Evolutionary conservation across 2,329 filamentous ascomycete genomes (phyloP).

Genomic region (Corynespora cassiicola): DNA sequence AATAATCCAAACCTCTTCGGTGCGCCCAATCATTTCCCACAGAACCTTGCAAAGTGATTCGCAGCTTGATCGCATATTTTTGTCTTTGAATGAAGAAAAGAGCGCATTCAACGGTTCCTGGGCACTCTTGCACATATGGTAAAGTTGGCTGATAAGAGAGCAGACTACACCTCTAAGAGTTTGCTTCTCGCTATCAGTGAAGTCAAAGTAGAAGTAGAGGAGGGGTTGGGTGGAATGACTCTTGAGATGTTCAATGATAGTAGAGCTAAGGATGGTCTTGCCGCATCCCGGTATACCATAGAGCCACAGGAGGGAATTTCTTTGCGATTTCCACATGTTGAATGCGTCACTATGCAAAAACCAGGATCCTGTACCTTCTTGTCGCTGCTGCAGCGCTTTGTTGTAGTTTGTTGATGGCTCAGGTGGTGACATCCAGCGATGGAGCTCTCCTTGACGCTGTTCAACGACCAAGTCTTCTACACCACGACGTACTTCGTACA

Average conservation of each 20-base stretch:
- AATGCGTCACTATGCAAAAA: constrained; percentile 34
- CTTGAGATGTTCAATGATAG: constrained; percentile 31
- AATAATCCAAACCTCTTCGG: constrained; percentile 11
- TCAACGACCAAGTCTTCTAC: constrained; percentile 84
- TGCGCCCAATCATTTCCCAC: constrained; percentile 4
- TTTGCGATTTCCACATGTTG: constrained; percentile 29
- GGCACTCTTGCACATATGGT: constrained; percentile 4
- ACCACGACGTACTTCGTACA: too few relatives aligned
- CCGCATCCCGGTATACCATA: constrained; percentile 47
- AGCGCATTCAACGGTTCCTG: constrained; percentile 4
- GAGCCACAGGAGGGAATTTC: constrained; percentile 40
- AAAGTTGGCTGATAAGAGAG: constrained; percentile 41
- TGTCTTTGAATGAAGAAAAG: constrained; percentile 6
- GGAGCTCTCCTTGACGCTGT: constrained; percentile 68
- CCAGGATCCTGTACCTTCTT: constrained; percentile 36
- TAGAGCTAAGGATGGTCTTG: constrained; percentile 45
- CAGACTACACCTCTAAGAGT: constrained; percentile 31
- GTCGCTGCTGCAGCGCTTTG: constrained; percentile 23
- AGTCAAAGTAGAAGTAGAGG: constrained; percentile 46
- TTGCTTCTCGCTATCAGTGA: constrained; percentile 31
- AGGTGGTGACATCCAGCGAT: constrained; percentile 37
- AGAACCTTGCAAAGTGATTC: constrained; percentile 4
- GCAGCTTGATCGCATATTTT: constrained; percentile 2
- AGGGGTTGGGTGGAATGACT: not conserved
- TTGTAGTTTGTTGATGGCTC: constrained; percentile 41